Percentiles rank a stretch among this genome's conserved stretches.
These are phyloP conservation scores for Gigaspora rosea DNA, from an alignment of 192 early-diverging fungal genomes.

Conservation along the genomic window DNA sequence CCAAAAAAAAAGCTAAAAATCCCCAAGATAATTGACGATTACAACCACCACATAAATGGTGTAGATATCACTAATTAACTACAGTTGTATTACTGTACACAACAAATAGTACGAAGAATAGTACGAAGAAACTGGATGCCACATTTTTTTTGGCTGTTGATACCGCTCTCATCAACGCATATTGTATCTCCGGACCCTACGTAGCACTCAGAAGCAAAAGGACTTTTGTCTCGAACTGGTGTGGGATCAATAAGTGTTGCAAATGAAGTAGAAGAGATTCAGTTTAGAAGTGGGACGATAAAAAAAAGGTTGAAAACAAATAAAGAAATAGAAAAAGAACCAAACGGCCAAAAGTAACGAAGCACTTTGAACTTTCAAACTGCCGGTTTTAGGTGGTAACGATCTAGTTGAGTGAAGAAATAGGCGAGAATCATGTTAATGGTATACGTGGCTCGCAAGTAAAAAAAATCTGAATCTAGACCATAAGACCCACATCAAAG, in stretches of 20 bases:
- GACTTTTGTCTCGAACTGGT: constrained; percentile 8
- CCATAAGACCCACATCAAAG: neutral
- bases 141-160: constrained; percentile 29
- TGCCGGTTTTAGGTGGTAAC: neutral
- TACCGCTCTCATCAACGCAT: constrained; percentile 20
- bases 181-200: neutral
- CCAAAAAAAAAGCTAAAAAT: no score
- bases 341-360: no score
- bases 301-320: neutral
- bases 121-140: constrained; percentile 23
- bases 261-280: neutral
- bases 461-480: neutral
- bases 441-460: neutral
- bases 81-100: no score
- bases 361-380: neutral
- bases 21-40: no score
- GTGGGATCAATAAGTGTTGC: neutral
- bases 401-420: constrained; percentile 7
- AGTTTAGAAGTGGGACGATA: neutral
- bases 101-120: no score
- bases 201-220: neutral
- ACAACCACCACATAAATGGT: no score
- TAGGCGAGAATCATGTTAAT: neutral
- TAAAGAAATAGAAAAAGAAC: neutral
- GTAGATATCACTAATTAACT: no score